These are phyloP conservation scores for Pleurotus ostreatus DNA, from an alignment of 768 basidiomycete genomes.

Conservation along the genomic window DNA sequence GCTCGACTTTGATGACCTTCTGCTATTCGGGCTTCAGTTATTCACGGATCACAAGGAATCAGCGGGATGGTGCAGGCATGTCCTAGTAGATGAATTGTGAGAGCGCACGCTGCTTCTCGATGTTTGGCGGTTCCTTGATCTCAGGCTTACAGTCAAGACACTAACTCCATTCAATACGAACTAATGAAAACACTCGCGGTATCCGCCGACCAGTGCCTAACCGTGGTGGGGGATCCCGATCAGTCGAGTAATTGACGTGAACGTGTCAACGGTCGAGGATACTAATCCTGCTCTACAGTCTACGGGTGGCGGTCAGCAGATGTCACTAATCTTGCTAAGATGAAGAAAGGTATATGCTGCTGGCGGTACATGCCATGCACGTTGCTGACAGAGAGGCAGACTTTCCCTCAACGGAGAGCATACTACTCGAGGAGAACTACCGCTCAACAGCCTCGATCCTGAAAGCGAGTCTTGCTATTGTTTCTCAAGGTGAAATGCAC, in stretches of 20 bases:
- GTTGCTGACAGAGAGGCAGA: conserved; percentile 32
- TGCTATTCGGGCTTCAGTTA: conserved; percentile 66
- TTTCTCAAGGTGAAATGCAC: conserved; percentile 64
- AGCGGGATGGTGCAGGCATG: conserved; percentile 58
- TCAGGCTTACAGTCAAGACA: conserved; percentile 56
- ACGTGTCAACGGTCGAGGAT: neutral
- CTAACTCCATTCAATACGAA: conserved; percentile 77
- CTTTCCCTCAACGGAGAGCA: conserved; percentile 58
- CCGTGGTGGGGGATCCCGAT: conserved; percentile 88
- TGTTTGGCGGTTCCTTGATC: neutral
- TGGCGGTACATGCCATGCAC: neutral
- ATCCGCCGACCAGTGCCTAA: conserved; percentile 45
- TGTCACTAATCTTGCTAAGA: conserved; percentile 66
- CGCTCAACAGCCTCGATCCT: conserved; percentile 79
- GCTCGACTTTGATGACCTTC: conserved; percentile 85
- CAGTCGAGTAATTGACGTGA: conserved; percentile 58
- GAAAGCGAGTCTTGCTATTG: conserved; percentile 67
- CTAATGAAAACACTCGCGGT: conserved; percentile 68
- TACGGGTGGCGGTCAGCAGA: conserved; percentile 89
- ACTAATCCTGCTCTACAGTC: conserved; percentile 32
- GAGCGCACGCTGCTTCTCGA: conserved; percentile 16
- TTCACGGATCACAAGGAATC: conserved; percentile 48
- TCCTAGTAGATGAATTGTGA: conserved; percentile 82
- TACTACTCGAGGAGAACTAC: conserved; percentile 84
- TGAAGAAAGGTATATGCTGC: conserved; percentile 48